Evolutionary conservation across 768 basidiomycete species (phyloP).

Genomic region (Xerocomellus amylosporus): DNA sequence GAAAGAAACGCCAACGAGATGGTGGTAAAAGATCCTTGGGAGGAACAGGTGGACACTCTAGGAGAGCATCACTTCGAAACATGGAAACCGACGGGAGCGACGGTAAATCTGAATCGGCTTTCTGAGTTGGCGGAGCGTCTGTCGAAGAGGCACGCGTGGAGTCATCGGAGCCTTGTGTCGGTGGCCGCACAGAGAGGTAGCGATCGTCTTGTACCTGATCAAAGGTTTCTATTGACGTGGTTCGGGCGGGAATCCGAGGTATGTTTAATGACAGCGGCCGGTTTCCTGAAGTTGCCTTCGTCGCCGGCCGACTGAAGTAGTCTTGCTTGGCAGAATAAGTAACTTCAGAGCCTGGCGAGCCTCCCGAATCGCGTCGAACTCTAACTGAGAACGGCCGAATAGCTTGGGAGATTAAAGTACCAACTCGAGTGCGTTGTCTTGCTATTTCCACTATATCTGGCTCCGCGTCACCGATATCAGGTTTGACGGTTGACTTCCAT

Average conservation of each 20-base stretch:
- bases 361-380: conserved; percentile 36
- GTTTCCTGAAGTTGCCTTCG: conserved; percentile 11
- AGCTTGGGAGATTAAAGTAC: conserved; percentile 53
- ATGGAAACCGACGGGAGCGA: conserved; percentile 11
- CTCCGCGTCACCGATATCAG: conserved; percentile 42
- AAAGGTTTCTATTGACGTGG: conserved; percentile 31
- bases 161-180: conserved; percentile 10
- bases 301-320: conserved; percentile 17
- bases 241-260: conserved; percentile 13
- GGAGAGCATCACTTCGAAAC: conserved; percentile 11
- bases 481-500: conserved; percentile 70
- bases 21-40: conserved; percentile 27
- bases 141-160: conserved; percentile 18
- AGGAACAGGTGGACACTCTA: conserved; percentile 29
- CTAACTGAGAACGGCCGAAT: conserved; percentile 47
- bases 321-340: conserved; percentile 19
- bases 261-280: conserved; percentile 22
- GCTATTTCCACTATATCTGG: conserved; percentile 32
- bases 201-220: conserved; percentile 6
- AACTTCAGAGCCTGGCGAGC: conserved; percentile 30
- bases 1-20: conserved; percentile 50
- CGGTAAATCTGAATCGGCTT: conserved; percentile 8
- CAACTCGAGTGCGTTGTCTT: conserved; percentile 46
- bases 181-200: conserved; percentile 4
- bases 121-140: conserved; percentile 5